Conservation (phyloP, 345 rosid species). For the Noccaea bulbosa region DNA sequence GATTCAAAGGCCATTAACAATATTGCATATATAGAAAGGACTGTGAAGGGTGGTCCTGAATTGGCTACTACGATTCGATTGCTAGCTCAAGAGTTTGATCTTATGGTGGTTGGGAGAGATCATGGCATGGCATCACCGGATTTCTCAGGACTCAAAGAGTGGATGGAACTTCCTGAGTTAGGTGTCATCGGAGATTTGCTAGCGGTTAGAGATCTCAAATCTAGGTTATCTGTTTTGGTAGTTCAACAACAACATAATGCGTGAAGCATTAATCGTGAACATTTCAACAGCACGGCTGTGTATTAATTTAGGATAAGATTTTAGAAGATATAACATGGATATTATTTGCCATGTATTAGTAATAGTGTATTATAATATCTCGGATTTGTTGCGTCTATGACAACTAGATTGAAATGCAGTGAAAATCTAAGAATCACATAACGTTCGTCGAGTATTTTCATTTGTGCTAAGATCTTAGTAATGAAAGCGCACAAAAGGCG, state of each 20-base stretch:
- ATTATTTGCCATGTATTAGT: too few species aligned
- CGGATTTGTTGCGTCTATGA: too few species aligned
- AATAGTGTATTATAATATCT: too few species aligned
- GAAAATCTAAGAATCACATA: too few species aligned
- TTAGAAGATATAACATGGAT: neutral
- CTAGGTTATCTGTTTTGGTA: conserved; percentile 29
- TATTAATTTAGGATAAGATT: too few species aligned
- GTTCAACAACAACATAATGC: conserved; percentile 33
- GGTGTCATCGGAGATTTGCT: conserved; percentile 39
- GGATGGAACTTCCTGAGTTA: conserved; percentile 35
- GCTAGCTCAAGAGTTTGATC: conserved; percentile 20
- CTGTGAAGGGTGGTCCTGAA: conserved; percentile 22
- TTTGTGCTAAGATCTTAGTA: too few species aligned
- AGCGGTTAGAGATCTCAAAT: conserved; percentile 27
- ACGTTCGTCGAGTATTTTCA: too few species aligned
- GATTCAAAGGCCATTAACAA: neutral
- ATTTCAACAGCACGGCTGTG: too few species aligned
- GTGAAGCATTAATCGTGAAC: neutral
- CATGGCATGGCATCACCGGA: conserved; percentile 8
- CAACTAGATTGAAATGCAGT: too few species aligned
- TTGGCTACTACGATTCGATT: conserved; percentile 6
- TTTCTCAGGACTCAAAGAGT: conserved; percentile 19
- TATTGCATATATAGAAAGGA: conserved; percentile 24
- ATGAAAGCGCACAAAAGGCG: too few species aligned
- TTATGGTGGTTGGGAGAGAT: conserved; percentile 33